Evolutionary conservation across 2,329 filamentous ascomycete species (phyloP).

Genomic region (Trichophaea hybrida): DNA sequence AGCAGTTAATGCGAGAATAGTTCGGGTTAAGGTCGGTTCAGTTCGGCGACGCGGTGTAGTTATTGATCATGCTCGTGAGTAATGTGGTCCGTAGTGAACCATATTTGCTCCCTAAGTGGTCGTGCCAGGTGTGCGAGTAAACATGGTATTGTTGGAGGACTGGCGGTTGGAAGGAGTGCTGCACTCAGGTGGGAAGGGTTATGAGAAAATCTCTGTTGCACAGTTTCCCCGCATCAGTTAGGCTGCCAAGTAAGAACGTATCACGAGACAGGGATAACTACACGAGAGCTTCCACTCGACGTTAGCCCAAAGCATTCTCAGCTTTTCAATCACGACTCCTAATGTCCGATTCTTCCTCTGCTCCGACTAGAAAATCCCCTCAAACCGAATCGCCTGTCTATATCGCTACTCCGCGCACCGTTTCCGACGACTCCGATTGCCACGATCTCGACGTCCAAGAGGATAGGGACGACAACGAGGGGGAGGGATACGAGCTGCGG

Average conservation of each 20-base stretch:
- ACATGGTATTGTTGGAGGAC: too few species aligned
- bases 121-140: too few species aligned
- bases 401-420: background rate
- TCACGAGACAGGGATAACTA: background rate
- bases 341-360: background rate
- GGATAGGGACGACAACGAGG: background rate
- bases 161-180: too few species aligned
- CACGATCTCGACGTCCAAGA: background rate
- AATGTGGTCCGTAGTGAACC: too few species aligned
- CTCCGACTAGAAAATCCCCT: background rate
- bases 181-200: too few species aligned
- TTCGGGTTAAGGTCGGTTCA: too few species aligned
- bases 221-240: background rate
- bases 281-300: background rate
- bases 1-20: too few species aligned
- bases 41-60: too few species aligned
- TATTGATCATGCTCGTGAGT: too few species aligned
- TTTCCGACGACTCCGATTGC: background rate
- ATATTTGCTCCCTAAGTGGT: too few species aligned
- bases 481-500: slow-evolving; percentile 17
- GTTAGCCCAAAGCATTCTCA: background rate
- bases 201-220: too few species aligned
- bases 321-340: background rate
- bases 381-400: background rate
- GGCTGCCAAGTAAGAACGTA: background rate